phyloP scores from a whole-genome alignment of 2,329 filamentous ascomycete species.

The Colletotrichum sidae region DNA sequence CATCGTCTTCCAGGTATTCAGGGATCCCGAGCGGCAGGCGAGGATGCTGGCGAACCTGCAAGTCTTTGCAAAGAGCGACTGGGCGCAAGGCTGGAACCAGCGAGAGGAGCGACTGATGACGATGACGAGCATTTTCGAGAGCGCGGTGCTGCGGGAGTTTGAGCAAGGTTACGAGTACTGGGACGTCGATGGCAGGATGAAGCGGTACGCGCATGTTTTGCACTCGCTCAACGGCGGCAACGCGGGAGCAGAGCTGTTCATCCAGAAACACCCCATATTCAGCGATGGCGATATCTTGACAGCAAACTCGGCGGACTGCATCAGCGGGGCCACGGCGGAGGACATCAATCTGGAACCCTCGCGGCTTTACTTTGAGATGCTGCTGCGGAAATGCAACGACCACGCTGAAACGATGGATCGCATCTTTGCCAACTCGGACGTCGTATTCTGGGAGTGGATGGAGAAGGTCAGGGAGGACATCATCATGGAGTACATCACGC shows the following conservation, averaged over 20 bases:
- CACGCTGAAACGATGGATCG: conserved; percentile 83
- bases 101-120: conserved; percentile 78
- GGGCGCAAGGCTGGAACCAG: conserved; percentile 77
- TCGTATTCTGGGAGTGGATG: conserved; percentile 82
- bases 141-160: conserved; percentile 90
- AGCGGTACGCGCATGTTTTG: conserved; percentile 87
- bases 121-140: conserved; percentile 88
- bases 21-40: conserved; percentile 90
- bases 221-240: conserved; percentile 83
- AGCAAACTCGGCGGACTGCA: conserved; percentile 79
- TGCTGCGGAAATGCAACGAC: conserved; percentile 83
- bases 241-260: conserved; percentile 84
- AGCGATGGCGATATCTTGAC: conserved; percentile 77
- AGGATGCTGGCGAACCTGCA: conserved; percentile 86
- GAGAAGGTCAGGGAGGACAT: conserved; percentile 88
- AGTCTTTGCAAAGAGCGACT: conserved; percentile 84
- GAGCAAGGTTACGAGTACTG: conserved; percentile 90
- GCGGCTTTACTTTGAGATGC: conserved; percentile 80
- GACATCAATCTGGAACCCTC: conserved; percentile 83
- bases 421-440: conserved; percentile 79
- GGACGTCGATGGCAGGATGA: conserved; percentile 91
- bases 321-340: conserved; percentile 75
- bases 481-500: conserved; percentile 85
- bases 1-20: conserved; percentile 86
- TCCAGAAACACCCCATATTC: conserved; percentile 89